Evolutionary conservation across 345 rosid species (phyloP).

Genomic region (Lagerstroemia speciosa): DNA sequence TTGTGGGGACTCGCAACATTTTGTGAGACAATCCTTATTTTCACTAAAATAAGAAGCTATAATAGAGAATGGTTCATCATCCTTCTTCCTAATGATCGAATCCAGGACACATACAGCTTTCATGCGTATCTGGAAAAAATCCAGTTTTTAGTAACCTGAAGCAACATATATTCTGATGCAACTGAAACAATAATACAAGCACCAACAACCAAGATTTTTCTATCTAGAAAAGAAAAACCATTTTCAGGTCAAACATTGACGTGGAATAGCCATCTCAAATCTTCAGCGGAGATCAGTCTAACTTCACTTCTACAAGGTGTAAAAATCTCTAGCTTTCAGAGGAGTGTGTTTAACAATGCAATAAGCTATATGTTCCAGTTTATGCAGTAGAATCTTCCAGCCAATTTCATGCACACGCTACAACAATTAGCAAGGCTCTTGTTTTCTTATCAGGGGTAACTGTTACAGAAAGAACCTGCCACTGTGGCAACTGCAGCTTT

Average conservation of each 20-base stretch:
- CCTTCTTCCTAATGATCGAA: constrained; percentile 72
- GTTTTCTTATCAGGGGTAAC: neutral
- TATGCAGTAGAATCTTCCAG: no score
- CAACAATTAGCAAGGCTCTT: neutral
- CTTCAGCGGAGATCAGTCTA: neutral
- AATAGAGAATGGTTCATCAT: constrained; percentile 53
- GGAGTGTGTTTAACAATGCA: neutral
- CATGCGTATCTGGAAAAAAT: constrained; percentile 62
- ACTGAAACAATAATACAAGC: neutral
- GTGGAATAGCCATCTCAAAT: neutral
- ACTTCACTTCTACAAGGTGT: neutral
- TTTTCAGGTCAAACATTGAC: neutral
- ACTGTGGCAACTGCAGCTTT: constrained; percentile 80
- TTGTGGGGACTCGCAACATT: constrained; percentile 84
- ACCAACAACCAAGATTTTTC: neutral
- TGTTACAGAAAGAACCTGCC: constrained; percentile 54
- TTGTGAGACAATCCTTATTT: constrained; percentile 50
- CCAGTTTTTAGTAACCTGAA: neutral
- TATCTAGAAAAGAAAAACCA: neutral
- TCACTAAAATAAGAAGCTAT: constrained; percentile 65
- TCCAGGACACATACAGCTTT: constrained; percentile 90
- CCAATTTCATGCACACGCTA: neutral
- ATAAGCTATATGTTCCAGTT: no score
- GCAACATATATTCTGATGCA: neutral
- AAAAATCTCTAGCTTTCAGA: neutral